These are phyloP conservation scores for Fusarium dlaminii DNA, from an alignment of 2,329 filamentous ascomycete species.

Conservation along the genomic window DNA sequence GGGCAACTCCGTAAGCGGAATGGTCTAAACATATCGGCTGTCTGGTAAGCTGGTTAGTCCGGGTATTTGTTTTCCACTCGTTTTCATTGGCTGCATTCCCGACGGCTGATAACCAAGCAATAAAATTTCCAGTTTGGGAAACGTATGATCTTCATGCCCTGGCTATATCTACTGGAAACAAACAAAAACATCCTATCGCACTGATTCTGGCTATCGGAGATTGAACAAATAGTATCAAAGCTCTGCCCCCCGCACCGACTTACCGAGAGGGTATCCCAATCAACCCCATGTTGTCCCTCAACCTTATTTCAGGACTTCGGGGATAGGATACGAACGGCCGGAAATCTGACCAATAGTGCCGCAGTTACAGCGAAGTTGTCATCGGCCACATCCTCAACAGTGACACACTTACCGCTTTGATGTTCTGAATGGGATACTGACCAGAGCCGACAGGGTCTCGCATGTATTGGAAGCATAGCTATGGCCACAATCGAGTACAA, in stretches of 20 bases:
- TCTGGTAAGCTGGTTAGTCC: too few relatives aligned
- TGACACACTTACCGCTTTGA: not conserved
- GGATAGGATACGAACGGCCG: not conserved
- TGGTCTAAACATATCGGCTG: not conserved
- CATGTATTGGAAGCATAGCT: not conserved
- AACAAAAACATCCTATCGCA: too few relatives aligned
- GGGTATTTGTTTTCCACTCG: not conserved
- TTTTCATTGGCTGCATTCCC: not conserved
- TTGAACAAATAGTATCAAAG: not conserved
- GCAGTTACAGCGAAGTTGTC: rapidly evolving
- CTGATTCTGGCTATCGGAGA: not conserved
- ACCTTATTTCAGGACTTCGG: not conserved
- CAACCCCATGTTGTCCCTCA: not conserved
- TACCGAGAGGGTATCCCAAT: too few relatives aligned
- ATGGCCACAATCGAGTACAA: not conserved
- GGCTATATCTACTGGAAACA: not conserved
- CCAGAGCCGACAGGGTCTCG: not conserved
- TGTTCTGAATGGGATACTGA: not conserved
- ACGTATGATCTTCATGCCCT: not conserved
- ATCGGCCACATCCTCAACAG: not conserved
- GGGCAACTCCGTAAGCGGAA: not conserved
- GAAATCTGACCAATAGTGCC: not conserved
- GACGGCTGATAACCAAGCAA: not conserved
- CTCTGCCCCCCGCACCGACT: not conserved
- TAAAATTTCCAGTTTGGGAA: not conserved